A percentile compares a stretch with the other conserved stretches of the same genome.
Evolutionary conservation across 1,139 yeast species (phyloP).

Genomic region (Pichia sp.): DNA sequence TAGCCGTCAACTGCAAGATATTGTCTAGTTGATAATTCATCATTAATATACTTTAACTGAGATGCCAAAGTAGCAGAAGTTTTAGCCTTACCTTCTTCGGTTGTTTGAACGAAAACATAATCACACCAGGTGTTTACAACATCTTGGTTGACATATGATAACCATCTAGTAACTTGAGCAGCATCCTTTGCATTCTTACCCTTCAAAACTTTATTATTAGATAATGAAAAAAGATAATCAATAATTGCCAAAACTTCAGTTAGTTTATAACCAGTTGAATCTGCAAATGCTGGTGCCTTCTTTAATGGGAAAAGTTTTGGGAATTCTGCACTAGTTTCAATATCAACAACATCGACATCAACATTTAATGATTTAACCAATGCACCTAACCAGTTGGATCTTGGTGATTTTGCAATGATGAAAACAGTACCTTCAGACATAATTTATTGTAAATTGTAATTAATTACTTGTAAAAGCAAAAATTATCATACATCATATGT

Average conservation of each 20-base stretch:
- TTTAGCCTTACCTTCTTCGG: slow-evolving; percentile 5
- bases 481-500: too few relatives aligned
- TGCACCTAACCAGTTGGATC: slow-evolving; percentile 19
- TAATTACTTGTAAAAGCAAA: too few relatives aligned
- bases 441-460: background rate
- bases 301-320: slow-evolving; percentile 22
- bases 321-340: background rate
- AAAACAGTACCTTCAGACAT: slow-evolving; percentile 20
- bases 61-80: background rate
- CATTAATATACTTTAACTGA: slow-evolving; percentile 2
- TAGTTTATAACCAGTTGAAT: slow-evolving; percentile 24
- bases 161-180: slow-evolving; percentile 28
- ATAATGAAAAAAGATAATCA: slow-evolving; percentile 23
- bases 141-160: slow-evolving; percentile 26
- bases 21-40: slow-evolving; percentile 3
- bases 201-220: slow-evolving; percentile 11
- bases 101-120: slow-evolving; percentile 1
- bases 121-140: slow-evolving; percentile 10
- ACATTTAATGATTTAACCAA: slow-evolving; percentile 27
- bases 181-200: slow-evolving; percentile 23
- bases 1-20: slow-evolving; percentile 4
- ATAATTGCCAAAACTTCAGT: slow-evolving; percentile 28
- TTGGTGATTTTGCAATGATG: slow-evolving; percentile 17
- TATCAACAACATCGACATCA: slow-evolving; percentile 34
- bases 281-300: slow-evolving; percentile 30